Base-by-base conservation (phyloP, 768 basidiomycete genomes). In the Podaxis sp. region DNA sequence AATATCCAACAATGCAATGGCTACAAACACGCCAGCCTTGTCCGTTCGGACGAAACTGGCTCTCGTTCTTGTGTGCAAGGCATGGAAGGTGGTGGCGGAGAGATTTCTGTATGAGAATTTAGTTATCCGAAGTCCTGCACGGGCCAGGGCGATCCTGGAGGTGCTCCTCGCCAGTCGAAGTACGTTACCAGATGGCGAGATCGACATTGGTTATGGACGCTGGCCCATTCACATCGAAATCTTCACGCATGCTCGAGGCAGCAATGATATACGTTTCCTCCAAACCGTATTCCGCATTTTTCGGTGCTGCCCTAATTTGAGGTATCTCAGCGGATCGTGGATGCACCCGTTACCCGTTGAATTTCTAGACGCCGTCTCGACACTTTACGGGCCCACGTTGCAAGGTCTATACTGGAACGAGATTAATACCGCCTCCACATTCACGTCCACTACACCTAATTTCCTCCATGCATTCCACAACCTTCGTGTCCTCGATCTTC, bases 181-280 rank as follows among this genome's bases (percentile, higher is more conserved):
- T 44, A 21, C 38, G 11, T 36, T 53, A 3, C 28, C 40, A 37
- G 63, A 44, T 38, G 42, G 60, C 21, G 18, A 36, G n/a, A 32
- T 50, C 48, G 56, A 16, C 35, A 37, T 66, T 59, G 65, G 67
- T 36, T 76, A 80, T 61, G 82, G 80, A 25, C 70, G 76, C 61
- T 82, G 78, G 77, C 78, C 78, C 38, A 72, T 79, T 42, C 77
- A 81, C 62, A 71, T 84, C 40, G 81, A 82, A 61, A 68, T 84
- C 1, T 75, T 73, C 65, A 80, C 79, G 5, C 77, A 78, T 66
- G 73, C 76, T 16, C 77, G 81, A 38, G 76, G 78, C 27, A 66
- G 73, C 50, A 69, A 69, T 14, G 67, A 72, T 44, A 63, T 77
- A 14, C 68, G 63, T 3, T 83, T 74, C 65, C 72, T 82, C 50